Evolutionary conservation across 2,329 filamentous ascomycete genomes (phyloP).

Genomic region (Epichloe uncinata): DNA sequence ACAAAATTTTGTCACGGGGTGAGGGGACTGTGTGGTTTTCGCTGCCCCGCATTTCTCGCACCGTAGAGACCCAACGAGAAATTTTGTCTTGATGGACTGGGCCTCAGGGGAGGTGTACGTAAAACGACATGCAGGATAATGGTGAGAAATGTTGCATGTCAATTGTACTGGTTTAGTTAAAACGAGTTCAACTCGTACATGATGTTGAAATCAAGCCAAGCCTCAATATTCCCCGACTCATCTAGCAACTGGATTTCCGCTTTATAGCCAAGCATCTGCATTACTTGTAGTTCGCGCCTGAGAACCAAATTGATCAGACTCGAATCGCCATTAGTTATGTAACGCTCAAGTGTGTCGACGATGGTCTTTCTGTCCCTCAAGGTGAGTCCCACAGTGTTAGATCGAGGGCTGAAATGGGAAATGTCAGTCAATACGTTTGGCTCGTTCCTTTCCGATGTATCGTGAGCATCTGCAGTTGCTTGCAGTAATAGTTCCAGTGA

Average conservation of each 20-base stretch:
- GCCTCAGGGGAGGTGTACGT: not conserved
- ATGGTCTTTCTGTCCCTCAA: conserved; percentile 46
- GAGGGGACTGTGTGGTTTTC: conserved; percentile 26
- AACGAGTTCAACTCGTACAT: not conserved
- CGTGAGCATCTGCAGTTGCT: not conserved
- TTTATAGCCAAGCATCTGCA: conserved; percentile 63
- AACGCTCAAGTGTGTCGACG: conserved; percentile 34
- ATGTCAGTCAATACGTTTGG: conserved; percentile 2
- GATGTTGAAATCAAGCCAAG: conserved; percentile 37
- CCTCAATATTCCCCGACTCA: conserved; percentile 33
- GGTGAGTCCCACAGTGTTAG: conserved; percentile 29
- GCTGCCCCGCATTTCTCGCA: conserved; percentile 23
- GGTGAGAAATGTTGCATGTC: too few relatives aligned
- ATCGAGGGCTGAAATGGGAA: conserved; percentile 15
- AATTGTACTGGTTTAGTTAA: not conserved
- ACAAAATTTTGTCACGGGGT: conserved; percentile 10
- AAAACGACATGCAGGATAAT: too few relatives aligned
- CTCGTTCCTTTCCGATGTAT: not conserved
- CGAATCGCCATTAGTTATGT: conserved; percentile 11
- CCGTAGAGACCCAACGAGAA: conserved; percentile 11
- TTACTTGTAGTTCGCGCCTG: conserved; percentile 49
- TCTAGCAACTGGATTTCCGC: conserved; percentile 66
- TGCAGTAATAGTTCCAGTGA: conserved; percentile 2
- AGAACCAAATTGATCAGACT: conserved; percentile 13
- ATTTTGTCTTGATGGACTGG: not conserved